phyloP scores from a whole-genome alignment of 257 asterid genomes.

The Eustoma russellianum region DNA sequence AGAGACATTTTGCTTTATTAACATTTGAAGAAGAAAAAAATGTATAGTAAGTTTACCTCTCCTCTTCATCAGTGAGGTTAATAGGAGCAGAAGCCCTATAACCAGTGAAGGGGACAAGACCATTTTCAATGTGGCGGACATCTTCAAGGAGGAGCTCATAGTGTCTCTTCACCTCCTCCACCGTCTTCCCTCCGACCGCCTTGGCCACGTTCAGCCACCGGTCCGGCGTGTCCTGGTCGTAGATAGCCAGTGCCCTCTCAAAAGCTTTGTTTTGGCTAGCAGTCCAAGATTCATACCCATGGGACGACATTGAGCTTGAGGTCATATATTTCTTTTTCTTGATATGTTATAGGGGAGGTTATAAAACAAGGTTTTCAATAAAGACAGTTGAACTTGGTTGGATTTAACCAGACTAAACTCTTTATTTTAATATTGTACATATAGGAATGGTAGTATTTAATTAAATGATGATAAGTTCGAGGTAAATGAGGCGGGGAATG shows the following conservation, averaged over 20 bases:
- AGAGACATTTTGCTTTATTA: too few relatives aligned
- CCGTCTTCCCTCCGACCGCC: slow-evolving; percentile 59
- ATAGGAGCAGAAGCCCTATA: slow-evolving; percentile 25
- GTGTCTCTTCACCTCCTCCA: slow-evolving; percentile 60
- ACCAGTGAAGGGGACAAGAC: slow-evolving; percentile 52
- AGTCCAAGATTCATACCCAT: slow-evolving; percentile 40
- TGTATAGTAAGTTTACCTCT: slow-evolving; percentile 2
- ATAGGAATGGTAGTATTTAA: too few relatives aligned
- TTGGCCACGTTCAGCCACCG: slow-evolving; percentile 78
- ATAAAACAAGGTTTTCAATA: too few relatives aligned
- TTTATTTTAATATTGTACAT: too few relatives aligned
- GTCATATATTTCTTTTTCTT: slow-evolving; percentile 24
- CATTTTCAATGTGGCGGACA: slow-evolving; percentile 47
- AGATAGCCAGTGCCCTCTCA: slow-evolving; percentile 65
- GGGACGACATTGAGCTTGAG: slow-evolving; percentile 30
- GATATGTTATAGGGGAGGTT: too few relatives aligned
- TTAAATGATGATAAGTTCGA: too few relatives aligned
- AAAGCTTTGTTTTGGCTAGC: slow-evolving; percentile 68
- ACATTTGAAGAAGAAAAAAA: too few relatives aligned
- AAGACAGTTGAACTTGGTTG: too few relatives aligned
- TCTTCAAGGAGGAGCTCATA: slow-evolving; percentile 56
- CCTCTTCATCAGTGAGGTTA: slow-evolving; percentile 4
- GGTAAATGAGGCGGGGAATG: too few relatives aligned
- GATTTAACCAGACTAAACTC: too few relatives aligned
- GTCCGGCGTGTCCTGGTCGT: slow-evolving; percentile 62